These are phyloP conservation scores for carrot (Daucus carota) DNA, from an alignment of 129 eudicot species.

Conservation along the genomic window DH1_v3.0 NC_030388.2:762501-763000, in stretches of 20 bases:
- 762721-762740: background rate
- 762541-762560: too few relatives aligned
- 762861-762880: constrained; percentile 82
- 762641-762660: too few relatives aligned
- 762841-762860: constrained; percentile 75
- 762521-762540: too few relatives aligned
- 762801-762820: constrained; percentile 71
- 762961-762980: constrained; percentile 7
- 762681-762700: too few relatives aligned
- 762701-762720: too few relatives aligned
- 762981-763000: background rate
- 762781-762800: constrained; percentile 15
- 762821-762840: constrained; percentile 88
- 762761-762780: background rate
- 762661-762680: too few relatives aligned
- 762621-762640: too few relatives aligned
- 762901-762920: constrained; percentile 69
- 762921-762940: constrained; percentile 43
- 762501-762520: background rate
- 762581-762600: too few relatives aligned
- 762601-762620: too few relatives aligned
- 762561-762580: too few relatives aligned
- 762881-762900: constrained; percentile 49
- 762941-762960: constrained; percentile 44
- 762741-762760: background rate